phyloP scores from a whole-genome alignment of 768 basidiomycete genomes.

The Lactarius indigo region DNA sequence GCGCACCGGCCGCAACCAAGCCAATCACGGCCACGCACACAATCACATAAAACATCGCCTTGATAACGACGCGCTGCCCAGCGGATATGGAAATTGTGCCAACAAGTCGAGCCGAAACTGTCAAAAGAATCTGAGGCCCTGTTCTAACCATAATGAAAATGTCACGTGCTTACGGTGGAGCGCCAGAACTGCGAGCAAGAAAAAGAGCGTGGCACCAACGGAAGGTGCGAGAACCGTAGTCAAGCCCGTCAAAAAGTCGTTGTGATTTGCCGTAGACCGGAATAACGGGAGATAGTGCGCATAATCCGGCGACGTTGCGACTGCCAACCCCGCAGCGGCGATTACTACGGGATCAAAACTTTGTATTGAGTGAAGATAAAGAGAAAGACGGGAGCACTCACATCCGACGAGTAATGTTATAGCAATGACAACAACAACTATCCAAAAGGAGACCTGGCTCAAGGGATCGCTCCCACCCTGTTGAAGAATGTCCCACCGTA shows the following conservation, averaged over 20 bases:
- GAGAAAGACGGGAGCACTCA: slow-evolving; percentile 41
- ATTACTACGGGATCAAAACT: slow-evolving; percentile 45
- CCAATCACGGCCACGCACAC: slow-evolving; percentile 53
- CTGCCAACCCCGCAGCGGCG: slow-evolving; percentile 62
- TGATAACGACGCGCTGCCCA: slow-evolving; percentile 57
- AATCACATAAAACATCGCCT: slow-evolving; percentile 59
- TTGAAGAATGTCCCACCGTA: slow-evolving; percentile 76
- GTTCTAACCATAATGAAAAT: not conserved
- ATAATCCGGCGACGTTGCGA: slow-evolving; percentile 69
- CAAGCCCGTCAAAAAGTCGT: slow-evolving; percentile 56
- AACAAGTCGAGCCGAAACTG: slow-evolving; percentile 30
- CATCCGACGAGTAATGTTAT: slow-evolving; percentile 55
- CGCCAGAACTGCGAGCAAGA: slow-evolving; percentile 46
- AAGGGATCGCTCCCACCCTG: slow-evolving; percentile 44
- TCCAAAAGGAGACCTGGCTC: slow-evolving; percentile 55
- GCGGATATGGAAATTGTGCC: slow-evolving; percentile 63
- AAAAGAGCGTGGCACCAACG: slow-evolving; percentile 56
- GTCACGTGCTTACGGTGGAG: slow-evolving; percentile 50
- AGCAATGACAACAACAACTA: slow-evolving; percentile 46
- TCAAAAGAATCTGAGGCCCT: slow-evolving; percentile 1
- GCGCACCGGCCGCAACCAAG: slow-evolving; percentile 62
- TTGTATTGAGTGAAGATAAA: not conserved
- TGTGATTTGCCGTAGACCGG: slow-evolving; percentile 43
- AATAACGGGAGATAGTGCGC: slow-evolving; percentile 70
- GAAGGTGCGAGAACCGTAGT: slow-evolving; percentile 68